Evolutionary conservation across 129 eudicot species (phyloP).

Genomic region (Apium graveolens): DNA sequence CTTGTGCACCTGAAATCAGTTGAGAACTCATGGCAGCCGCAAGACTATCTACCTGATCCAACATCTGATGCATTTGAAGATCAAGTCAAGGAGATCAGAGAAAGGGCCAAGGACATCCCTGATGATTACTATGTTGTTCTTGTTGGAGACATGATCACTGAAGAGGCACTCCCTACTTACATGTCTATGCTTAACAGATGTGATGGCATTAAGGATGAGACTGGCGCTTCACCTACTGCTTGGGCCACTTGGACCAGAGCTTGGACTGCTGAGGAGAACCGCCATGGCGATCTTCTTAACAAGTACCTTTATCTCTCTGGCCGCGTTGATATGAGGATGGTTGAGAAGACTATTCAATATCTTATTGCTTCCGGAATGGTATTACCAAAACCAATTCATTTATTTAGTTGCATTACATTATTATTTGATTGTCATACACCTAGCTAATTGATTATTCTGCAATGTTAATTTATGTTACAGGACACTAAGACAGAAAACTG

Average conservation of each 20-base stretch:
- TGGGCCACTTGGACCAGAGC: neutral
- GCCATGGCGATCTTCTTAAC: slow-evolving; percentile 1
- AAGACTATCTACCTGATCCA: neutral
- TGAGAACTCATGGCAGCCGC: neutral
- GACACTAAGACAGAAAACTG: neutral
- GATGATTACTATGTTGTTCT: neutral
- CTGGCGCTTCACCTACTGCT: neutral
- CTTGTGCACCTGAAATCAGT: neutral
- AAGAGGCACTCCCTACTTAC: slow-evolving; percentile 2
- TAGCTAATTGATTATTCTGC: no score
- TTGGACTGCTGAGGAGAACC: slow-evolving; percentile 4
- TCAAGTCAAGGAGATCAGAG: neutral
- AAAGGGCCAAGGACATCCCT: neutral
- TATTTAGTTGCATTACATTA: no score
- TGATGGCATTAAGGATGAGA: neutral
- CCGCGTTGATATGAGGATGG: neutral
- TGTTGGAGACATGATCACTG: slow-evolving; percentile 1
- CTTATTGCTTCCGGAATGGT: neutral
- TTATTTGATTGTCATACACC: no score
- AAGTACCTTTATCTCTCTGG: slow-evolving; percentile 1
- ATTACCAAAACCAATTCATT: no score
- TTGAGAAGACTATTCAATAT: neutral
- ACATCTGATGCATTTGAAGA: neutral
- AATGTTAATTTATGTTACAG: neutral
- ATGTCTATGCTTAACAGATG: slow-evolving; percentile 3